These are phyloP conservation scores for Aspergillus flavus DNA, from an alignment of 2,329 filamentous ascomycete species.

Conservation along the genomic window DNA sequence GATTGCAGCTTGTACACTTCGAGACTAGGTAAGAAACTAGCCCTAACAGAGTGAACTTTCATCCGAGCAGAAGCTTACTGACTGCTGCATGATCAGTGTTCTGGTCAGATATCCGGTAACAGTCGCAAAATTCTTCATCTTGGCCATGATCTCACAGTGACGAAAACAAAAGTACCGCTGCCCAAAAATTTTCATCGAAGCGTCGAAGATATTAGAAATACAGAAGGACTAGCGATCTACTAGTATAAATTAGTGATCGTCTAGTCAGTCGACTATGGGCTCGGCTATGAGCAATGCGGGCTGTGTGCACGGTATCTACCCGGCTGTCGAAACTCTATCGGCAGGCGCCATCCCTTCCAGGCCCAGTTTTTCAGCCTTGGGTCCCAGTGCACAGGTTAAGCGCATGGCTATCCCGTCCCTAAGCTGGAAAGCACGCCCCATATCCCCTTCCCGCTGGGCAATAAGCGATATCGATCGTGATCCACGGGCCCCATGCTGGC, in stretches of 20 bases:
- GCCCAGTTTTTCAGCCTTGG: slow-evolving; percentile 4
- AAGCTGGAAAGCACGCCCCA: background rate
- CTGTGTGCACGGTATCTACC: slow-evolving; percentile 3
- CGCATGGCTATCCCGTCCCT: background rate
- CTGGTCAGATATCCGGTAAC: background rate
- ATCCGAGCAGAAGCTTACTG: background rate
- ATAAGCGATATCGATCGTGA: background rate
- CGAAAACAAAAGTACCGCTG: background rate
- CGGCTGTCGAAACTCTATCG: slow-evolving; percentile 5
- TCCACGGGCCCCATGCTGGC: slow-evolving; percentile 3
- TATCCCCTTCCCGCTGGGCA: background rate
- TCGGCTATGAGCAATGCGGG: background rate
- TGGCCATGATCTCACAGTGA: background rate
- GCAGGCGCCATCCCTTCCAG: background rate
- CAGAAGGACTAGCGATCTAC: background rate
- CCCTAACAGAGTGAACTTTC: background rate
- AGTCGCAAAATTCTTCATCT: background rate
- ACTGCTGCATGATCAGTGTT: background rate
- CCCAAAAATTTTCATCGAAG: background rate
- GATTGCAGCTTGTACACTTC: background rate
- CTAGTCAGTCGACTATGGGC: slow-evolving; percentile 1
- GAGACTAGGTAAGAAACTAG: background rate
- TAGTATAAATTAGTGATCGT: background rate
- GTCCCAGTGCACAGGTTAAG: background rate
- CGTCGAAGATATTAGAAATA: background rate